Base-by-base conservation (phyloP, 495 filamentous ascomycete species). In the Penicillium verhagenii region DNA sequence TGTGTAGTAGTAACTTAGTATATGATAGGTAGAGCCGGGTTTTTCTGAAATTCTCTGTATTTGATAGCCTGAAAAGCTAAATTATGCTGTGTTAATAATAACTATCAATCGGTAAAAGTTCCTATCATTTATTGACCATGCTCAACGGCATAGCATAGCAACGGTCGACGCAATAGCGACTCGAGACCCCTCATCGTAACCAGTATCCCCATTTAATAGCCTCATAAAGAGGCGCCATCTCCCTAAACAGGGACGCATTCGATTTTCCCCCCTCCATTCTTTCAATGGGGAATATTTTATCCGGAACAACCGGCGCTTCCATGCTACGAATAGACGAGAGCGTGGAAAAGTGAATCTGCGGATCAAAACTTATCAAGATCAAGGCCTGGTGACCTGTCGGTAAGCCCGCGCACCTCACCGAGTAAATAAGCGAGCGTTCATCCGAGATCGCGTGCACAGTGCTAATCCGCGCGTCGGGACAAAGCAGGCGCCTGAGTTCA, bases 341-440 rank as follows among this genome's bases (percentile, higher is more conserved):
- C 2, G 58, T 64, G 2, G 68, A 63, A 13, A 83, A 53, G 51
- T 70, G 74, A 35, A 80, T 70, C 3, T 72, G 58, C 0, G 86
- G 80, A 57, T 90, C 86, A 59, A 87, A 90, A 31, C 78, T 84
- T 46, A 90, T 63, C 33, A 88, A 75, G 7, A 88, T 69, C 26
- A 90, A 59, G 0, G 79, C 76, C 21, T 77, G 62, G 14, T 81
- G 72, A 19, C 64, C 62, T 1, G 62, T 50, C 5, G 63, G 50
- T 0, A 72, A 63, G 6, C 76, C 79, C 0, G 76, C 75, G 9
- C 75, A 71, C 55, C 86, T 81, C 4, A 88, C 71, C 4, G 86
- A 64, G 11, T 79, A 79, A 9, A 79, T 55, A 11, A 79, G 58
- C 0, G 83, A 83, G 14, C 84, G 74, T n/a, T 89, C 86, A 47